Conservation (phyloP, 2,329 filamentous ascomycete genomes). For the Trichoderma simmonsii region DNA sequence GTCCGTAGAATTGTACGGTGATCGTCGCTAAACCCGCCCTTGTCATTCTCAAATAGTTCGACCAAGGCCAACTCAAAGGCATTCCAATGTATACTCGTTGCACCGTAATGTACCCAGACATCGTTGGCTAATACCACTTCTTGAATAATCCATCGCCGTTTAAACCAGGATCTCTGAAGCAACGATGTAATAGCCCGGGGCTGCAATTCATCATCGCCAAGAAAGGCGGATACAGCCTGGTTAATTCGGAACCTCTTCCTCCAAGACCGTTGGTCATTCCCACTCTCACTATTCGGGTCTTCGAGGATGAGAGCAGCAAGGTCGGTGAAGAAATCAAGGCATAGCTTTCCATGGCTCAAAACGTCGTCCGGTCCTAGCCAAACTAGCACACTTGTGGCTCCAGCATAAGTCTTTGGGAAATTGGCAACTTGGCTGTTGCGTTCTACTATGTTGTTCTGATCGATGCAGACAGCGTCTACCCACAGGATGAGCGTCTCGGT, state of each 20-base stretch:
- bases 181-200: background rate
- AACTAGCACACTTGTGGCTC: background rate
- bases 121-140: background rate
- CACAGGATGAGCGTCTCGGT: background rate
- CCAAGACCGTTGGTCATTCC: background rate
- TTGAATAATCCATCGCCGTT: background rate
- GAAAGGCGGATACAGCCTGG: background rate
- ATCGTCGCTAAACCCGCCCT: background rate
- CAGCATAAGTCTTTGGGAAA: background rate
- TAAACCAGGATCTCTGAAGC: background rate
- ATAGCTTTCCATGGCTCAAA: background rate
- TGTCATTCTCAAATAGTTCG: background rate
- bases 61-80: background rate
- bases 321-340: background rate
- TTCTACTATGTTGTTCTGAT: background rate
- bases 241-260: conserved; percentile 1
- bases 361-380: background rate
- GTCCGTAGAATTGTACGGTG: background rate
- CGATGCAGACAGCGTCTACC: background rate
- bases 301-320: background rate
- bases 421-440: conserved; percentile 1
- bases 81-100: background rate
- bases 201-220: background rate
- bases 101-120: background rate
- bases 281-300: background rate